Evolutionary conservation across 495 filamentous ascomycete species (phyloP), one percentile per base, ranked within the genome.

Genomic region (Polyplosphaeria fusca): DNA sequence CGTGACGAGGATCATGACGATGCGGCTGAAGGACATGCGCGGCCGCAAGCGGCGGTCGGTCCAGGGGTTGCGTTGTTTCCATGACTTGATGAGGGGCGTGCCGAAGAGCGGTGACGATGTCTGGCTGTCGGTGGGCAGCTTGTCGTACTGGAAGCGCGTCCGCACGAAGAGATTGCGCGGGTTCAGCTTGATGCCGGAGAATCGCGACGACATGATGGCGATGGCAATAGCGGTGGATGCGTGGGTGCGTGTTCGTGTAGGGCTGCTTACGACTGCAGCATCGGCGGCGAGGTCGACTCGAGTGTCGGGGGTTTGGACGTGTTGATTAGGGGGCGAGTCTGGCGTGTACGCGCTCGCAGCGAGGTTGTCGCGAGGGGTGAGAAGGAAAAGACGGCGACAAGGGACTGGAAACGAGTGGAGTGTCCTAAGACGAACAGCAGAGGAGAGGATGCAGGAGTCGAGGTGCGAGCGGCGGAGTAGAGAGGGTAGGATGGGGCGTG

Each of bases 111-210:
- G 67, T 20, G 67, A 68, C 52, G 47, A 55, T 50, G 46, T 69
- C 57, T 51, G 47, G 60, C 52, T 66, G 27, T 70, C 68, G 32
- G 48, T 56, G 30, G 70, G 68, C 39, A 72, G 55, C 39, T 65
- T 68, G 47, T 71, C 67, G 58, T 72, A 72, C 41, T 50, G 47
- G 55, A 68, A 60, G 47, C 44, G 47, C 43, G 64, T 57, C 40
- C 60, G 55, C 11, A 60, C 46, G 30, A 60, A 48, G 44, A 61
- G 55, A 14, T 61, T 60, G 16, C 59, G 52, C 14, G 65, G 58
- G 47, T 59, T 61, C 5, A 65, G 28, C 24, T 58, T 43, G 32
- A 42, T 42, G 18, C 20, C 20, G 18, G 39, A 20, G 39, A 62
- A 64, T n/a, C 52, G 55, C 49, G 46, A 45, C 45, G 52, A 52